Evolutionary conservation across 768 basidiomycete genomes (phyloP), one percentile per base, ranked within the genome.

Genomic region (Lentinula boryana): DNA sequence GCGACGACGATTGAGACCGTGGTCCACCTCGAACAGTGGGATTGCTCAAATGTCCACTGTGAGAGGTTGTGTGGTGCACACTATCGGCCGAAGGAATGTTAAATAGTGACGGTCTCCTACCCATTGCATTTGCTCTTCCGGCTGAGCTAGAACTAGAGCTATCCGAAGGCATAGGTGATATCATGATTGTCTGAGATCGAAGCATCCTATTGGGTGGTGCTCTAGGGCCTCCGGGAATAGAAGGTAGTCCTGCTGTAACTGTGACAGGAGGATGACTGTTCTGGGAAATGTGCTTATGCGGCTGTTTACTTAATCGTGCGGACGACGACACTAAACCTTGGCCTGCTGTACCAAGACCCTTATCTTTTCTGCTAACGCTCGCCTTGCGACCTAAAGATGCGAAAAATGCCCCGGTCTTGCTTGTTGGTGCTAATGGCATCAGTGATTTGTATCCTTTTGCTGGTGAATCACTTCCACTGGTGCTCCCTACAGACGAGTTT

Each of bases 151-250:
- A 62, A 46, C 72, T 74, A 13, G 72, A 65, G 23, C 67, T 59
- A 18, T 56, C 55, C 31, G 38, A 43, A 40, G 21, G 36, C 55
- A 56, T 56, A 56, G 55, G 55, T 8, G 55, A 40, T 10, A 79
- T 67, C 69, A 85, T 80, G 50, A 88, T 79, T 32, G 88, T 91
- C 66, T 89, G 86, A 6, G 89, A 84, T 56, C 89, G 81, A 61
- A 80, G 78, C 60, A 84, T 74, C 41, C 89, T 82, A 62, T 75
- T 78, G 2, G 86, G 84, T 16, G 81, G 81, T 0, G 89, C 87
- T 18, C 90, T 84, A 9, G 90, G 89, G 5, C 90, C 90, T 43
- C 89, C 88, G 1, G 87, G 89, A 3, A 89, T 80, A 2, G 80
- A 75, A 9, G 87, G 88, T 9, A 77, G 64, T 62, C 16, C 35